Conservation (phyloP, 164 flowering plant genomes). For the Tetrastigma voinierianum region DNA sequence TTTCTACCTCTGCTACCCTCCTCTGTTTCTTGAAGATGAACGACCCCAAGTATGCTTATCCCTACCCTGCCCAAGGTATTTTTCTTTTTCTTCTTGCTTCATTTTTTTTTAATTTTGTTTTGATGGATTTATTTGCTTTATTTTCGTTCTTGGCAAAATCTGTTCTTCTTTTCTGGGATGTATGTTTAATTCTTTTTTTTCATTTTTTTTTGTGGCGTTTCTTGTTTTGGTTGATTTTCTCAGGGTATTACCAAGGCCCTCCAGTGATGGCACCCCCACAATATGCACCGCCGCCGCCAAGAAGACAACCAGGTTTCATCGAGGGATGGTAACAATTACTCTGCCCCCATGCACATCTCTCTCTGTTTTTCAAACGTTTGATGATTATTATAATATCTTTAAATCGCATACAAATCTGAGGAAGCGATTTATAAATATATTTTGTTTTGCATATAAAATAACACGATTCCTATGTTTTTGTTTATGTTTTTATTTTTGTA, state of each 20-base stretch:
- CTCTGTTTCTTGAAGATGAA: constrained; percentile 26
- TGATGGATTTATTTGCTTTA: too few relatives aligned
- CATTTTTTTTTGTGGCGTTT: neutral
- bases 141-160: too few relatives aligned
- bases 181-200: neutral
- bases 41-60: constrained; percentile 71
- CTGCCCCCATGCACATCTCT: neutral
- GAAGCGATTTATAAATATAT: too few relatives aligned
- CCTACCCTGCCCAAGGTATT: constrained; percentile 68
- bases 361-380: neutral
- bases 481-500: neutral
- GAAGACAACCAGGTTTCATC: constrained; percentile 30
- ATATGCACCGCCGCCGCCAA: constrained; percentile 64
- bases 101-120: neutral
- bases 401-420: neutral
- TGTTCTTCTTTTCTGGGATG: neutral
- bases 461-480: neutral
- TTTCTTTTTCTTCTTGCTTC: too few relatives aligned
- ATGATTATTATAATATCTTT: neutral
- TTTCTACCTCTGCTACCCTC: neutral
- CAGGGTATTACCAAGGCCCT: constrained; percentile 73
- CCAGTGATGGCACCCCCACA: constrained; percentile 85
- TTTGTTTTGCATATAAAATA: neutral
- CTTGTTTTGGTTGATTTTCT: neutral
- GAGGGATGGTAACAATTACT: constrained; percentile 23